phyloP scores from a whole-genome alignment of 2,329 filamentous ascomycete genomes.

The Epichloe brachyelytri region DNA sequence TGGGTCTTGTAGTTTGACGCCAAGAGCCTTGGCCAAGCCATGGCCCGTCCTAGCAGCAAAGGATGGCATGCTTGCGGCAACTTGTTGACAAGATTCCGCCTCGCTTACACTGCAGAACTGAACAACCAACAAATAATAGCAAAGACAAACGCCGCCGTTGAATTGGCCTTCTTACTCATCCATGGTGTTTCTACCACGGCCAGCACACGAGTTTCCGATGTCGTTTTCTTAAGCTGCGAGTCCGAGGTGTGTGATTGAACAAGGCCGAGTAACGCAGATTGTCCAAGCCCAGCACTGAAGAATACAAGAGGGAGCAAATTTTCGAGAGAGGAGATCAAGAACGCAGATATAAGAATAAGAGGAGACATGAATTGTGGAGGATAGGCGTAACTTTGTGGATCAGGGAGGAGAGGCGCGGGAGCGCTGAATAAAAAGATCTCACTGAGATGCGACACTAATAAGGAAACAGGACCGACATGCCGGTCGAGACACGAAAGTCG shows the following conservation, averaged over 20 bases:
- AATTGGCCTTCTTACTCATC: not conserved
- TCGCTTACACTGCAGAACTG: not conserved
- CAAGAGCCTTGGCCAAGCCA: slow-evolving; percentile 62
- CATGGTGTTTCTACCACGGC: not conserved
- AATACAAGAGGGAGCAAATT: not conserved
- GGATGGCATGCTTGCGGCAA: slow-evolving; percentile 19
- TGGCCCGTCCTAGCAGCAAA: slow-evolving; percentile 51
- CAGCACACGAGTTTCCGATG: not conserved
- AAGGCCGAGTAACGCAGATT: not conserved
- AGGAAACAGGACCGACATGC: not conserved
- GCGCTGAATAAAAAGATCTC: not conserved
- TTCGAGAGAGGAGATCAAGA: not conserved
- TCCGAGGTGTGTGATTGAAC: not conserved
- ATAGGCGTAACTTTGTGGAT: not conserved
- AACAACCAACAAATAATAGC: not conserved
- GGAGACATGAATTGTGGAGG: slow-evolving; percentile 1
- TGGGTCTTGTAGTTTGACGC: slow-evolving; percentile 62
- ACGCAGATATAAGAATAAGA: not conserved
- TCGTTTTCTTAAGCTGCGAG: not conserved
- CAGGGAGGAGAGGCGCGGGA: not conserved
- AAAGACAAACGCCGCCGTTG: not conserved
- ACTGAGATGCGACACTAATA: not conserved
- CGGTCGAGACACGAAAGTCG: not conserved
- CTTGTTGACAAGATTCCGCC: not conserved
- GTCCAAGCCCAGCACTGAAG: not conserved